Evolutionary conservation across 2,329 filamentous ascomycete genomes (phyloP), one percentile per base, ranked within the genome.

Genomic region (Sordariomycetes sp.): DNA sequence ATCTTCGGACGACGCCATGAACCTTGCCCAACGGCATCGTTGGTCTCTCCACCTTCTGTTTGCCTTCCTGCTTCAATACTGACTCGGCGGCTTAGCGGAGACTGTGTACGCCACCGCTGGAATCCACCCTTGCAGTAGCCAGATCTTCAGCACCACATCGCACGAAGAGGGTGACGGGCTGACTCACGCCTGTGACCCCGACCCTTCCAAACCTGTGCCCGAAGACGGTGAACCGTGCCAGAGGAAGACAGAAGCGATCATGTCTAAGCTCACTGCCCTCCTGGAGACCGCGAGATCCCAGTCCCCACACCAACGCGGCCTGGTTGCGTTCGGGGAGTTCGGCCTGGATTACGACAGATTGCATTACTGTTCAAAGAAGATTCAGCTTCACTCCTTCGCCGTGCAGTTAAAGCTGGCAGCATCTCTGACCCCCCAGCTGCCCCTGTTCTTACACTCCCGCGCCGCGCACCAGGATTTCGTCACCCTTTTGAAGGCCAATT

Each of bases 331-430:
- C 69, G 94, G 94, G 54, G 94, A 99, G 72, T 90, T 99, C 61
- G 94, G 94, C 1, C 86, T 99, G 3, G 94, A 99, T 73, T 99
- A 97, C 69, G 94, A 99, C 73, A 85, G 94, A 1, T 76, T 99
- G 40, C 88, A 90, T 65, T 86, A 92, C 66, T 91, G 89, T 67
- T 83, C 86, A 46, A 89, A 86, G 66, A 85, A 86, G 25, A 81
- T 87, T 18, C 94, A 99, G 71, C 76, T 92, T 34, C 87, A 90
- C 67, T 91, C 90, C 60, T 99, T 99, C 69, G 83, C 86, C 50
- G 81, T 82, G 7, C 94, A 99, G 70, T 80, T 97, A 3, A 81
- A 87, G 59, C 77, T 97, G 3, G 91, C 89, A 0, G 81, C 88
- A 6, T 80, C 73, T 2, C 70, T 82, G n/a, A 62, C 84, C 54